Conservation (phyloP, 2,329 filamentous ascomycete species). For the Triangularia setosa region DNA sequence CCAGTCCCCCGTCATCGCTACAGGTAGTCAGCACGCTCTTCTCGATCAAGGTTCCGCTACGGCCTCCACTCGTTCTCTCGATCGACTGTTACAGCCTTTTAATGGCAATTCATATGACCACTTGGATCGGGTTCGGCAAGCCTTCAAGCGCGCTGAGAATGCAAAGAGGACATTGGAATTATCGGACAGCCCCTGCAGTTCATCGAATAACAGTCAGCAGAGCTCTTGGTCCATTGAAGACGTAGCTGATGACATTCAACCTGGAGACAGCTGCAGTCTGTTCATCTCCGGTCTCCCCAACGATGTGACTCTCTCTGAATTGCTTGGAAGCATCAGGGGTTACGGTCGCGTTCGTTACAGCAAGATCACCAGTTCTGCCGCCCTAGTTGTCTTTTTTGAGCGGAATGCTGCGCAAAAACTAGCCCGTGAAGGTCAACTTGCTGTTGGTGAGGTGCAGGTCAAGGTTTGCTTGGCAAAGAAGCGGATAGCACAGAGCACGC, state of each 20-base stretch:
- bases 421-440: background rate
- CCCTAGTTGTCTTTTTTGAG: background rate
- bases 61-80: background rate
- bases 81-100: background rate
- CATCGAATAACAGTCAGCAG: background rate
- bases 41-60: background rate
- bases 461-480: background rate
- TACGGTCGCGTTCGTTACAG: background rate
- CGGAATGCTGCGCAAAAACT: background rate
- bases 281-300: background rate
- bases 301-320: background rate
- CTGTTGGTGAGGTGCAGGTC: background rate
- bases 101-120: background rate
- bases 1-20: background rate
- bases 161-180: background rate
- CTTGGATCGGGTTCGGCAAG: background rate
- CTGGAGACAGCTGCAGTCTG: background rate
- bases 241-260: background rate
- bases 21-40: background rate
- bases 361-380: background rate
- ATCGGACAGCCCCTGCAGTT: background rate
- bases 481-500: background rate
- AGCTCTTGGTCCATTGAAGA: background rate
- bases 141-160: background rate
- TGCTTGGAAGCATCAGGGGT: background rate